Evolutionary conservation across 2,329 filamentous ascomycete genomes (phyloP), one percentile per base, ranked within the genome.

Genomic region (Ophiocordyceps sinensis): DNA sequence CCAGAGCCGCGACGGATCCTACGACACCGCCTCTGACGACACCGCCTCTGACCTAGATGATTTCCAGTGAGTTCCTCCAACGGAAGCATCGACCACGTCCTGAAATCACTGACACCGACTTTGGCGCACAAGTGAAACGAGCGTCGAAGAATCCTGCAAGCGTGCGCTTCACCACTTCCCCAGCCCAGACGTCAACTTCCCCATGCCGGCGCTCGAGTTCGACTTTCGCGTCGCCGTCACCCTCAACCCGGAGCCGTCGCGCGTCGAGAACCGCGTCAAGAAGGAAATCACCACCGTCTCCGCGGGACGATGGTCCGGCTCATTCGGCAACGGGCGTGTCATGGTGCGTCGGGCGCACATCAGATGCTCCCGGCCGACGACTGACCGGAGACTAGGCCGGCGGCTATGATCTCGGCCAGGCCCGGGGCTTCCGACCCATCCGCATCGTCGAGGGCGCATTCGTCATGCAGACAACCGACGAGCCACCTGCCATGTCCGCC

Each of bases 221-320:
- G 68, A 72, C 49, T 70, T 72, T 47, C 66, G 67, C 42, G 64
- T 73, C 52, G 63, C 65, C 34, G 67, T 71, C 13, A 57, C 55
- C 15, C 54, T 70, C 26, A 64, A 65, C 44, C 62, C 64, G 15
- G 61, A 64, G 39, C 55, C 61, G 28, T 60, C 68, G 11, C 59
- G 60, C 19, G 60, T 70, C 32, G 67, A 67, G 28, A 52, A 56
- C 12, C 59, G 65, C 39, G 63, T 61, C 29, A 59, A 63, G 42
- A 63, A 68, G 43, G 69, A 71, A 47, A 70, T 69, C 53, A 67
- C 68, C 26, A 66, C 66, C 12, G 66, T 71, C 39, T 60, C 60
- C 8, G 62, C 62, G 10, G 68, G 68, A 2, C 57, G 54, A 11
- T 72, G 67, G 66, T 65, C 63, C 8, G 68, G 66, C 7, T 64